A percentile compares a stretch with the other conserved stretches of the same genome.
Evolutionary conservation across 345 rosid species (phyloP).

Genomic region (Psidium guajava): DNA sequence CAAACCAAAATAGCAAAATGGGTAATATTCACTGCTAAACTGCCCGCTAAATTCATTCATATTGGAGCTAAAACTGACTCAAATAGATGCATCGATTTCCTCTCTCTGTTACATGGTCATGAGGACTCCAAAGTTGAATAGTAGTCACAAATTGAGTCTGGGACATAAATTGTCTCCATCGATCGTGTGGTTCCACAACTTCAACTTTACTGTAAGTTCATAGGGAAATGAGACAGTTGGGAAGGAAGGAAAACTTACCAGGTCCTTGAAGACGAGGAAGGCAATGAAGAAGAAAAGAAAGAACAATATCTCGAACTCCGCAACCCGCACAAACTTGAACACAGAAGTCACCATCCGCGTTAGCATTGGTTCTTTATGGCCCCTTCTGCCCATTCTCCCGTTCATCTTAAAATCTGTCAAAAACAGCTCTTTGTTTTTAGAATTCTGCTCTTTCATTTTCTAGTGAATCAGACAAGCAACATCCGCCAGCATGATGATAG

Average conservation of each 20-base stretch:
- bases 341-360: slow-evolving; percentile 27
- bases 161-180: not conserved
- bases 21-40: not conserved
- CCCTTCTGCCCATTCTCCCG: slow-evolving; percentile 15
- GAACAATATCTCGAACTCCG: slow-evolving; percentile 67
- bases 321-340: slow-evolving; percentile 22
- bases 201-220: not conserved
- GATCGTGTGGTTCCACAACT: not conserved
- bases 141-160: not conserved
- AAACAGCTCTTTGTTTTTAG: not conserved
- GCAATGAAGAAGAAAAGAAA: slow-evolving; percentile 45
- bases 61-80: not conserved
- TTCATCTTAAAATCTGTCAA: not conserved
- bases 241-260: slow-evolving; percentile 17
- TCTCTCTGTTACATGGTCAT: not conserved
- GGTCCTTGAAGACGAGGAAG: slow-evolving; percentile 57
- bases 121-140: not conserved
- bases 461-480: not conserved
- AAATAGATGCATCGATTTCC: not conserved
- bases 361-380: slow-evolving; percentile 25
- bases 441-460: not conserved
- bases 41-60: not conserved
- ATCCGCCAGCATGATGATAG: not conserved
- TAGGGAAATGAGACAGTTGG: not conserved
- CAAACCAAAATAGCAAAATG: not conserved